A percentile compares a stretch with the other conserved stretches of the same genome.
Conservation (phyloP, 2,329 filamentous ascomycete species). For the Cordyceps javanica region DNA sequence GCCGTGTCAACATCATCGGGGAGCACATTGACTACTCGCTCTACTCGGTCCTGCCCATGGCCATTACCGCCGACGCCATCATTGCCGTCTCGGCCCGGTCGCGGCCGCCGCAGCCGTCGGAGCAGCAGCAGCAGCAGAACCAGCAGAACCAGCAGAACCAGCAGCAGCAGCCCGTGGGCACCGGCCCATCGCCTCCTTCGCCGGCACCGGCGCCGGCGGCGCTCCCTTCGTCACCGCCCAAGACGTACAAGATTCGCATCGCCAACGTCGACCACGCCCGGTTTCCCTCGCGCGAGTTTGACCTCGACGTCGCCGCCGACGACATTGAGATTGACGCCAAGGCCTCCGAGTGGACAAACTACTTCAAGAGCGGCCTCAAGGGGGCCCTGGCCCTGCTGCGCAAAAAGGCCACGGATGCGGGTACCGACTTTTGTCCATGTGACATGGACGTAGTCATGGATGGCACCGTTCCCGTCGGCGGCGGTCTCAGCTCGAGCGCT, state of each 20-base stretch:
- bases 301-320: constrained; percentile 54
- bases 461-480: constrained; percentile 85
- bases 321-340: constrained; percentile 78
- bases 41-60: constrained; percentile 93
- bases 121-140: constrained; percentile 23
- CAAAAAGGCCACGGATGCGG: constrained; percentile 51
- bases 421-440: constrained; percentile 48
- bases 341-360: constrained; percentile 93
- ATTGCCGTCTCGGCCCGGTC: constrained; percentile 65
- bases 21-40: constrained; percentile 99
- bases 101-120: constrained; percentile 7
- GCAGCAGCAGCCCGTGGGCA: too few relatives aligned
- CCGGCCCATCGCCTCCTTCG: too few relatives aligned
- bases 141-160: too few relatives aligned
- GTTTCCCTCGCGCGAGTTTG: constrained; percentile 71
- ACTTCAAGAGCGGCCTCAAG: constrained; percentile 87
- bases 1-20: constrained; percentile 95
- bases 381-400: constrained; percentile 75
- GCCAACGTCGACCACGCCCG: constrained; percentile 73
- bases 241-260: constrained; percentile 64
- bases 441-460: constrained; percentile 88
- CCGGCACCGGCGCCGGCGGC: too few relatives aligned
- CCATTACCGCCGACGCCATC: constrained; percentile 84
- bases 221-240: not conserved
- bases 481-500: constrained; percentile 87